A percentile compares a stretch with the other conserved stretches of the same genome.
These are phyloP conservation scores for Trichosanthes truncata DNA, from an alignment of 306 rosid genomes.

Conservation along the genomic window DNA sequence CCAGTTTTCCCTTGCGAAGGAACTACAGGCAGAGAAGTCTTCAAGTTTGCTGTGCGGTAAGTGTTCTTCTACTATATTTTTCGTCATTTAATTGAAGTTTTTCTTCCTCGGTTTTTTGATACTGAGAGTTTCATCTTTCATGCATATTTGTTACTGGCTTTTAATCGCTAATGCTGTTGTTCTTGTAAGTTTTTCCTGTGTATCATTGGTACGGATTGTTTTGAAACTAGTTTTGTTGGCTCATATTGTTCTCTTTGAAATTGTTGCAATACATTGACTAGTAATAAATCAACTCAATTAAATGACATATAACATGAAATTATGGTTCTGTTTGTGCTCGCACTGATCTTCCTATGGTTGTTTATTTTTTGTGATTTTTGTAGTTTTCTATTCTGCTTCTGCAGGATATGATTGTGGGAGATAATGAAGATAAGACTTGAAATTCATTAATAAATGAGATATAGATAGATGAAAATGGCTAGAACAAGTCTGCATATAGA, in stretches of 20 bases:
- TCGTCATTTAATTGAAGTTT: not conserved
- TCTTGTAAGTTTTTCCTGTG: not conserved
- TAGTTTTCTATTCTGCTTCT: not conserved
- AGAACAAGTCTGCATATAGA: not conserved
- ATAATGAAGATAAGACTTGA: not conserved
- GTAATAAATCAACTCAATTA: not conserved
- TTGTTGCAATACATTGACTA: too few relatives aligned
- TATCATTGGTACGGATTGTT: not conserved
- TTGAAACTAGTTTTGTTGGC: not conserved
- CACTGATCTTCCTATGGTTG: not conserved
- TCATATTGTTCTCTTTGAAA: not conserved
- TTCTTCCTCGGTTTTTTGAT: not conserved
- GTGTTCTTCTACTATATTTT: not conserved
- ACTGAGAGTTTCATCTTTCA: not conserved
- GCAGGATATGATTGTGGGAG: not conserved
- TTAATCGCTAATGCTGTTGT: not conserved
- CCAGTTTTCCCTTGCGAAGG: constrained; percentile 39
- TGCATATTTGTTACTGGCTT: not conserved
- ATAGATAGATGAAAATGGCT: not conserved
- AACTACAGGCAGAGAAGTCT: constrained; percentile 29
- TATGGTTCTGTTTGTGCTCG: not conserved
- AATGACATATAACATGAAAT: not conserved
- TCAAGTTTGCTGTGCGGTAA: constrained; percentile 56
- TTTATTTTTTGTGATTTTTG: not conserved
- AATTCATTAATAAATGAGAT: not conserved